A percentile compares a stretch with the other conserved stretches of the same genome.
Conservation (phyloP, 805 yeast genomes). For the Blastobotrys peoriensis region DNA sequence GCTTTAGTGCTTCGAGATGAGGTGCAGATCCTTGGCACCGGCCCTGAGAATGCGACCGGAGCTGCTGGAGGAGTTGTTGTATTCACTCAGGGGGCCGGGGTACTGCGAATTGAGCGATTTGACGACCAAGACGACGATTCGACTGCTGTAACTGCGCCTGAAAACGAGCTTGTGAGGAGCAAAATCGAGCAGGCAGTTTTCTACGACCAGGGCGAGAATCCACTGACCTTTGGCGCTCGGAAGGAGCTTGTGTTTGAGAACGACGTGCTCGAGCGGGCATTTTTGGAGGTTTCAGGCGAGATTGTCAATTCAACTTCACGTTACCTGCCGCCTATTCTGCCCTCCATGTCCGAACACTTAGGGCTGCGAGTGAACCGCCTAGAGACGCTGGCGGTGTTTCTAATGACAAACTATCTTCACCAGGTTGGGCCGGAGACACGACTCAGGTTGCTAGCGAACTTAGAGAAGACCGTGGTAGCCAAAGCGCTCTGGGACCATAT, state of each 20-base stretch:
- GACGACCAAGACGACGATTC: slow-evolving; percentile 19
- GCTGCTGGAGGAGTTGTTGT: slow-evolving; percentile 37
- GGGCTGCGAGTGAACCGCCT: slow-evolving; percentile 42
- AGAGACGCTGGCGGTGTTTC: slow-evolving; percentile 41
- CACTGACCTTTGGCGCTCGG: slow-evolving; percentile 43
- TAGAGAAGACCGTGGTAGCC: slow-evolving; percentile 46
- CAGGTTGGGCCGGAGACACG: slow-evolving; percentile 25
- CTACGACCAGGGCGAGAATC: slow-evolving; percentile 37
- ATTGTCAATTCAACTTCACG: slow-evolving; percentile 50
- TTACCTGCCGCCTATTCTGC: slow-evolving; percentile 49
- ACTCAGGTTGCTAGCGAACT: slow-evolving; percentile 34
- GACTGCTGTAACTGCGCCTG: slow-evolving; percentile 5
- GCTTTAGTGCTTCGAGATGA: slow-evolving; percentile 50
- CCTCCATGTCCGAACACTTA: slow-evolving; percentile 45
- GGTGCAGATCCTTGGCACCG: slow-evolving; percentile 53
- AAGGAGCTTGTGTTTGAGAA: slow-evolving; percentile 40
- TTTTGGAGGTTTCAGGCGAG: slow-evolving; percentile 46
- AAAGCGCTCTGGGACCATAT: slow-evolving; percentile 35
- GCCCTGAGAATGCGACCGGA: slow-evolving; percentile 39
- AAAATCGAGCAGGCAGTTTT: slow-evolving; percentile 83
- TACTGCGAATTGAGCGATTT: slow-evolving; percentile 51
- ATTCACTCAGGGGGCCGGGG: slow-evolving; percentile 50
- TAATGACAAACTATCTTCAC: slow-evolving; percentile 40
- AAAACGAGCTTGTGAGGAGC: slow-evolving; percentile 43
- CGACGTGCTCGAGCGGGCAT: slow-evolving; percentile 45